A percentile compares a stretch with the other conserved stretches of the same genome.
Conservation (phyloP, 1,139 yeast species). For the Debaryomycetaceae sp. region DNA sequence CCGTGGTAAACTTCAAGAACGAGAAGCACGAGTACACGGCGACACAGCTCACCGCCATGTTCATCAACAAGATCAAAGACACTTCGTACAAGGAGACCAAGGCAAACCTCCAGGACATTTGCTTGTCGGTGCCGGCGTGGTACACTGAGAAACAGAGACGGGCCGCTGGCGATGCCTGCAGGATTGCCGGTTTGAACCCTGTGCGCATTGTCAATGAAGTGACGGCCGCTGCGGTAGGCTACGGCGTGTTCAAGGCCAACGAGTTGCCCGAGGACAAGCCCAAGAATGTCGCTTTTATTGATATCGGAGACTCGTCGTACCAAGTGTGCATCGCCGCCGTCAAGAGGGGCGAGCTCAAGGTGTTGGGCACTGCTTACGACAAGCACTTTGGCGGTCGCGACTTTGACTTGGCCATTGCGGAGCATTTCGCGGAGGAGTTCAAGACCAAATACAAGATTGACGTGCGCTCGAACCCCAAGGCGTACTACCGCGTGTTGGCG, state of each 20-base stretch:
- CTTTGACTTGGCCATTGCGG: conserved; percentile 86
- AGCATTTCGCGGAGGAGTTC: conserved; percentile 91
- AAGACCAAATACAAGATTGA: conserved; percentile 88
- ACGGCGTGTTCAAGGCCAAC: conserved; percentile 95
- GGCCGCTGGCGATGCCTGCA: conserved; percentile 91
- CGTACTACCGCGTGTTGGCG: conserved; percentile 81
- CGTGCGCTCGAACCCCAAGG: conserved; percentile 83
- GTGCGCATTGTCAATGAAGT: conserved; percentile 95
- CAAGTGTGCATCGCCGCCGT: conserved; percentile 85
- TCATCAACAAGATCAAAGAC: conserved; percentile 78
- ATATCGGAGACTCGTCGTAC: conserved; percentile 94
- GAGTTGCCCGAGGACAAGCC: conserved; percentile 89
- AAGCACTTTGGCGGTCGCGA: conserved; percentile 98
- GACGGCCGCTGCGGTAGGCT: conserved; percentile 98
- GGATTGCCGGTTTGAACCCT: conserved; percentile 94
- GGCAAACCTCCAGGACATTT: conserved; percentile 73
- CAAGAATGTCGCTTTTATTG: conserved; percentile 84
- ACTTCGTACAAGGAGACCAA: conserved; percentile 77
- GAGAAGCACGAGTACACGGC: conserved; percentile 72
- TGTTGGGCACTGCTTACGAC: conserved; percentile 86
- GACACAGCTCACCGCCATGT: conserved; percentile 91
- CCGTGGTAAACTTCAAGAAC: conserved; percentile 78
- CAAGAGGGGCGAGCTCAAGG: conserved; percentile 93
- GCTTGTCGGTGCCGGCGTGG: conserved; percentile 95
- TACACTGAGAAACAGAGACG: conserved; percentile 95